Evolutionary conservation across 345 rosid species (phyloP), one percentile per base, ranked within the genome.

Genomic region (Cardamine occulta): DNA sequence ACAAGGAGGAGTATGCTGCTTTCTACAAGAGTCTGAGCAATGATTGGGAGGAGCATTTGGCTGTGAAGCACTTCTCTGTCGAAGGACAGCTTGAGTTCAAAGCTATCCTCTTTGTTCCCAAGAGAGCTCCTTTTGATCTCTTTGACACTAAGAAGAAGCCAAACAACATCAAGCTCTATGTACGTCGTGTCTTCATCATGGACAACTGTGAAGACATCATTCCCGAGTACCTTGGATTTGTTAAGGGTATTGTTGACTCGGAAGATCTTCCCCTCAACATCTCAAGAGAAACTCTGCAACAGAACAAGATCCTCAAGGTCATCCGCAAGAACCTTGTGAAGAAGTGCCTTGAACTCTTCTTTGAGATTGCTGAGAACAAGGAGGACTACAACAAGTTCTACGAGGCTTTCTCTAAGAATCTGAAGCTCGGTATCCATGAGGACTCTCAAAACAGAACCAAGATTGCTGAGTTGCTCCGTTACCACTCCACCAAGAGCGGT

Each of bases 51-150:
- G 97, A 92, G 85, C 96, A 92, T 58, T 80, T 92, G 82, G 85
- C 86, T 32, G 97, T 92, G 34, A 92, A 92, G 82, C 97, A 92
- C 64, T 92, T 92, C 72, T 92, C 96, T 1, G 96, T 92, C n/a
- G 97, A 92, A 72, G 97, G 96, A 4, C 97, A 92, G 76, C 93
- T 92, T 15, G 97, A 92, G 85, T 92, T 92, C 81, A 92, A 92
- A 82, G 97, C 97, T 24, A 62, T 92, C 31, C 96, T 92, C 64
- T 92, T 86, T 77, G 97, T 87, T 3, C 97, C 97, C 7, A 92
- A 88, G 82, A 84, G 97, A 70, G 97, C 97, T 37, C 97, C 97
- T 6, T 92, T 92, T 14, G 97, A 92, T 70, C 91, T 92, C 11
- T 92, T 92, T 61, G 97, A 92, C 87, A 90, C 92, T 1, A 88